These are phyloP conservation scores for Lentinula aciculospora DNA, from an alignment of 768 basidiomycete genomes.

Conservation along the genomic window DNA sequence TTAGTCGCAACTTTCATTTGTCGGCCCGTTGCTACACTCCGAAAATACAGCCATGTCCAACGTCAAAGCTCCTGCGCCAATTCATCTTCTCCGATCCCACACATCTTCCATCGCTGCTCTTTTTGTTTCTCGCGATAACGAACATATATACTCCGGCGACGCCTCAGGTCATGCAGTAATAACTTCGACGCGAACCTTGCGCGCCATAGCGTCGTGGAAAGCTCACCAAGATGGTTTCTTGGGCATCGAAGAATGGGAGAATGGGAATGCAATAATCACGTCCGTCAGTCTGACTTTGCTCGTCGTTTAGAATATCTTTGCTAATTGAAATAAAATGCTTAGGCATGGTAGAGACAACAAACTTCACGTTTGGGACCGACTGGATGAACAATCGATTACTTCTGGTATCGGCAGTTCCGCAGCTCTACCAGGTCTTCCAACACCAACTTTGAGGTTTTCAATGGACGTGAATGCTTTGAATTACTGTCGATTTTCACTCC, in stretches of 20 bases:
- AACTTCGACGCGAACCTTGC: conserved; percentile 69
- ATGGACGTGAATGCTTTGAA: conserved; percentile 92
- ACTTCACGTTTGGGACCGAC: conserved; percentile 65
- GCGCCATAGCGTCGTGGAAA: conserved; percentile 70
- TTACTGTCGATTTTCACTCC: conserved; percentile 84
- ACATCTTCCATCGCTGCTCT: conserved; percentile 54
- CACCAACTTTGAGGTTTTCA: conserved; percentile 54
- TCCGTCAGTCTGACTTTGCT: conserved; percentile 31
- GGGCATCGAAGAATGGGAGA: conserved; percentile 71
- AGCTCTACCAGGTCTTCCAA: conserved; percentile 38
- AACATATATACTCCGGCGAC: conserved; percentile 85
- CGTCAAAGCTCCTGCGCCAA: conserved; percentile 44
- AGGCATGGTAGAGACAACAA: conserved; percentile 89
- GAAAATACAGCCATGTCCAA: neutral
- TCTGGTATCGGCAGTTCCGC: conserved; percentile 54
- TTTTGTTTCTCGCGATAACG: conserved; percentile 64
- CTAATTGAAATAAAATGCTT: neutral
- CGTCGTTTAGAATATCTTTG: neutral
- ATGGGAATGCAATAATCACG: conserved; percentile 60
- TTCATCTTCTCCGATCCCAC: conserved; percentile 75
- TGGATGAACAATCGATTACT: conserved; percentile 36
- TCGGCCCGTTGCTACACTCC: neutral
- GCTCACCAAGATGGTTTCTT: conserved; percentile 77
- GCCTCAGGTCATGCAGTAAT: conserved; percentile 68
- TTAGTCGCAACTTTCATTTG: too few species aligned